Conservation (phyloP, 805 yeast genomes). For the Saturnispora hagleri region DNA sequence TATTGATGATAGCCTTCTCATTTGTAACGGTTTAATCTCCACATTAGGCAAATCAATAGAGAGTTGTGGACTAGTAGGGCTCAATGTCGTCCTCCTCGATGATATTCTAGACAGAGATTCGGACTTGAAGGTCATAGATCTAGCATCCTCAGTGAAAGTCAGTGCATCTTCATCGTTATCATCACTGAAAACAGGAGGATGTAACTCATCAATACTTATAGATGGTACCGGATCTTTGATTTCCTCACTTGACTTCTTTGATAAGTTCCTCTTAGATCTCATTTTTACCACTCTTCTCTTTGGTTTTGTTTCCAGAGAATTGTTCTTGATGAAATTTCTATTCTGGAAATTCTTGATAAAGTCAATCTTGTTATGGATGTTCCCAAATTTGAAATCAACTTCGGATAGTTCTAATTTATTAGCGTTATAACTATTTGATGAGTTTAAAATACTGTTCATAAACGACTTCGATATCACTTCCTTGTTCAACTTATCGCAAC, state of each 20-base stretch:
- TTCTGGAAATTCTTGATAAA: conserved; percentile 5
- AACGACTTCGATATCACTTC: conserved; percentile 28
- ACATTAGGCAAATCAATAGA: background rate
- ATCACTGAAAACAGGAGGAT: background rate
- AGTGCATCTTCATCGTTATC: background rate
- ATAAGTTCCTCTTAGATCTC: background rate
- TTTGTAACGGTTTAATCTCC: background rate
- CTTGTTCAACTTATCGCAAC: conserved; percentile 27
- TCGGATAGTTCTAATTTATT: conserved; percentile 29
- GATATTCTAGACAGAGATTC: background rate
- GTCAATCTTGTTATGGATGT: conserved; percentile 27
- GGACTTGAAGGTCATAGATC: background rate
- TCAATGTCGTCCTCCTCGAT: background rate
- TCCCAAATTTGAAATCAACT: conserved; percentile 20
- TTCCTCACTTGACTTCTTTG: background rate
- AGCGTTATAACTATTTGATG: conserved; percentile 19
- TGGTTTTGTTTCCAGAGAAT: background rate
- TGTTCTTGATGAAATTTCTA: background rate
- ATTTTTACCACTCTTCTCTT: conserved; percentile 7
- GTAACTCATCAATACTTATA: background rate
- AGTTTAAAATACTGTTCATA: conserved; percentile 22
- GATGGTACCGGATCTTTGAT: background rate
- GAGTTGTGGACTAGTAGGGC: conserved; percentile 6
- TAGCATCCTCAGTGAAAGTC: background rate
- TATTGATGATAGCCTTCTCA: background rate